These are phyloP conservation scores for Tinospora cordifolia DNA, from an alignment of 164 flowering plant genomes.

Conservation along the genomic window DNA sequence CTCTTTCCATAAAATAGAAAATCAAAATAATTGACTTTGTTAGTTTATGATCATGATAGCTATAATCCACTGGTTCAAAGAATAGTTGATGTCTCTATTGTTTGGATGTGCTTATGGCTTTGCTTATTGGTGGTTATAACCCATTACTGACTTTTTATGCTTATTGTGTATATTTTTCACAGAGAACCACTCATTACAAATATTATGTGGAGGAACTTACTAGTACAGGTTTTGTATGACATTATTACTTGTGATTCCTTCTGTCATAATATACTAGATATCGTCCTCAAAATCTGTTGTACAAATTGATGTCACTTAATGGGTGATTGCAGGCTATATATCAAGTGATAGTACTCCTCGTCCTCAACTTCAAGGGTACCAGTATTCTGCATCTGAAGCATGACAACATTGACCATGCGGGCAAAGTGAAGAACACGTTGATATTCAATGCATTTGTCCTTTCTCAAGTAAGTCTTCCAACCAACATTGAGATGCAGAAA, in stretches of 20 bases:
- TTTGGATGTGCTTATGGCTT: too few species aligned
- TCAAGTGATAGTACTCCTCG: constrained; percentile 81
- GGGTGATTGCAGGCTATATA: constrained; percentile 59
- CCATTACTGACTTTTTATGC: neutral
- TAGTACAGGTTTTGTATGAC: constrained; percentile 52
- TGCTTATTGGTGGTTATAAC: too few species aligned
- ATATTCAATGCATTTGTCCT: constrained; percentile 89
- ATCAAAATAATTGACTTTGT: neutral
- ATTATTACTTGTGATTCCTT: neutral
- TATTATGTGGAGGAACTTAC: constrained; percentile 93
- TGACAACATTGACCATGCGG: constrained; percentile 28
- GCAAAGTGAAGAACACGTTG: constrained; percentile 65
- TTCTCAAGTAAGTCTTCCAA: constrained; percentile 57
- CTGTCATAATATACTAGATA: neutral
- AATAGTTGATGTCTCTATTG: too few species aligned
- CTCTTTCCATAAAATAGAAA: neutral
- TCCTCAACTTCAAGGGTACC: constrained; percentile 61
- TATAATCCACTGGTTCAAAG: neutral
- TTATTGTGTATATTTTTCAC: constrained; percentile 11
- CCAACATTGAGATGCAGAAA: too few species aligned
- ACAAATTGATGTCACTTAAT: neutral
- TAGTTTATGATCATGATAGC: neutral
- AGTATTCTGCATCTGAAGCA: constrained; percentile 36
- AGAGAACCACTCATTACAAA: constrained; percentile 95
- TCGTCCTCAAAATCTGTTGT: neutral